Base-by-base conservation (phyloP, 352 stramenopile genomes). In the Pythium dissotocum region DNA sequence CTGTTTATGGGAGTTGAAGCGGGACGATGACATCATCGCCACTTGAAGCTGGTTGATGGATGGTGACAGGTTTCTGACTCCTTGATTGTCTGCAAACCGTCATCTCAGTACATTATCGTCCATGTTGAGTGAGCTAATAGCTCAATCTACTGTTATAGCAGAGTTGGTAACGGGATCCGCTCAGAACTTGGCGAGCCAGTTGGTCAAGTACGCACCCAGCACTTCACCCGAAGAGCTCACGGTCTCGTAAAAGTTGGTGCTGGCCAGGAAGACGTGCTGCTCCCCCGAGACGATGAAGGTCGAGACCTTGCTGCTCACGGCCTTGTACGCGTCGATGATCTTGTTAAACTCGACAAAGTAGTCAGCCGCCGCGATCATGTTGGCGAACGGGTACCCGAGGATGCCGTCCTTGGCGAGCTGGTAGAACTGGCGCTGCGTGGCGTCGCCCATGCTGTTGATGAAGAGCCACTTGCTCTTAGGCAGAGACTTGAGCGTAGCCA, bases 371-470 rank as follows among this genome's bases (percentile, higher is more conserved):
- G 58, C 76, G 64, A 88, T 83, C 33, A 87, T 56, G 49, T 87
- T 58, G 8, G 55, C 54, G 69, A 88, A 88, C 21, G 77, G 82
- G 57, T 82, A 88, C 32, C 59, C 72, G n/a, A 77, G 56, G 49
- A 88, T 77, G 8, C 80, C 80, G 18, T 88, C 48, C 28, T 73
- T 53, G 42, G 79, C 74, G 28, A 88, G 56, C 54, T 86, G 63
- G 66, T 91, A 91, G 54, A 88, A 91, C 61, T 77, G 77, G 13
- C 83, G 80, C 61, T 91, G 83, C n/a, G 69, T 83, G 36, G 59
- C 16, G 61, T 89, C 83, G 61, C 70, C 73, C 66, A 83, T 83
- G 57, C 76, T 83, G 75, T 87, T 76, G 13, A 88, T 66, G 64
- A 88, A 89, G 4, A 91, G 60, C 80, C 80, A 89, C 48, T 85